Evolutionary conservation across 345 rosid genomes (phyloP), one percentile per base, ranked within the genome.

Genomic region (Pistacia atlantica): DNA sequence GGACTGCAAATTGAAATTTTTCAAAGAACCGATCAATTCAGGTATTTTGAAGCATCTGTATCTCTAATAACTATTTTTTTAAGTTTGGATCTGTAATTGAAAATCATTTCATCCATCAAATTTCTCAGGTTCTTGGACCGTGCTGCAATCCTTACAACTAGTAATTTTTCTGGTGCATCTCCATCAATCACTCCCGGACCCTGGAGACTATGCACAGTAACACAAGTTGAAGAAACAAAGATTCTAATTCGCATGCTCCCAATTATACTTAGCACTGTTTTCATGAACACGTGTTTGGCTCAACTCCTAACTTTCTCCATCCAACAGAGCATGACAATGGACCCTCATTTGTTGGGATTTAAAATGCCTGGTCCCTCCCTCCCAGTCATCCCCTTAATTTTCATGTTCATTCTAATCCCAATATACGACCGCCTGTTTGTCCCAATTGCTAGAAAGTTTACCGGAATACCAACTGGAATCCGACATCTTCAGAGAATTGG

Each of bases 211-310:
- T 86, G 90, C 86, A 85, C 92, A 2, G 89, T 87, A 75, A 85
- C 91, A 5, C 92, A 90, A 80, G 79, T 89, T 14, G 95, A 90
- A 80, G 92, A 90, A 86, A 80, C 91, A 6, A 90, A 90, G 76
- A 86, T 89, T 74, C 63, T 90, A 20, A 11, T 89, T 57, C 83
- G 91, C 10, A 89, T 90, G 90, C 82, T 87, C 10, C 95, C 95
- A 0, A 83, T 89, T 33, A 73, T 86, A 57, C 75, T 87, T 0
- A 87, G 92, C 81, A 90, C 95, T 13, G 83, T 90, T 68, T 86
- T 90, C 83, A 86, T 90, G 86, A 90, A 89, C 77, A 87, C 91
- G 13, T 90, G 92, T 54, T 54, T 90, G 75, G 95, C 92, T 77
- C 92, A 90, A 75, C 91, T 90, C 70, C 89, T 85, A 54, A 90